Evolutionary conservation across 2,329 filamentous ascomycete species (phyloP).

Genomic region (Diplocarpon rosae): DNA sequence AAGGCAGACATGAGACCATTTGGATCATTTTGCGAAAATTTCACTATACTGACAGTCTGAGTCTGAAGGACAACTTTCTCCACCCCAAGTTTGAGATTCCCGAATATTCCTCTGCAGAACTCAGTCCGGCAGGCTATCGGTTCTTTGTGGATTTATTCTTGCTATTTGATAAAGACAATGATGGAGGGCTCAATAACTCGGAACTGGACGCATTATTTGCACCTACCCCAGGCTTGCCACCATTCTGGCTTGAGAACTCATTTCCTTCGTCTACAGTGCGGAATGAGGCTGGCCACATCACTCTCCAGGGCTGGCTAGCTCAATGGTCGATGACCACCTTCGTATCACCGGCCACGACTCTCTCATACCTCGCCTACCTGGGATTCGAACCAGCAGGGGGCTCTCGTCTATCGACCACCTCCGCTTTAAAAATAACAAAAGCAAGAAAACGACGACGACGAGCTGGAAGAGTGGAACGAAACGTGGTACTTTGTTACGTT

Average conservation of each 20-base stretch:
- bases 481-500: slow-evolving; percentile 89
- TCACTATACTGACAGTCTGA: slow-evolving; percentile 91
- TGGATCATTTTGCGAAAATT: slow-evolving; percentile 96
- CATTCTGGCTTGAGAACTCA: slow-evolving; percentile 75
- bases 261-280: slow-evolving; percentile 92
- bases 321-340: slow-evolving; percentile 99
- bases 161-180: slow-evolving; percentile 93
- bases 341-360: slow-evolving; percentile 83
- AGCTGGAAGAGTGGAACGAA: slow-evolving; percentile 79
- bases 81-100: slow-evolving; percentile 92
- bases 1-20: slow-evolving; percentile 93
- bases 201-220: slow-evolving; percentile 83
- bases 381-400: slow-evolving; percentile 81
- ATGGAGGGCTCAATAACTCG: slow-evolving; percentile 78
- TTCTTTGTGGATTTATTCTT: slow-evolving; percentile 97
- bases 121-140: slow-evolving; percentile 87
- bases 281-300: slow-evolving; percentile 91
- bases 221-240: slow-evolving; percentile 79
- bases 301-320: slow-evolving; percentile 92
- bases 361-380: slow-evolving; percentile 92
- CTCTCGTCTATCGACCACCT: slow-evolving; percentile 64
- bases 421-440: slow-evolving; percentile 86
- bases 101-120: slow-evolving; percentile 80
- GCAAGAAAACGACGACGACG: slow-evolving; percentile 73
- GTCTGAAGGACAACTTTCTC: slow-evolving; percentile 80